phyloP scores from a whole-genome alignment of 1,284 basidiomycete genomes.

The Phaffia rhodozyma region DNA sequence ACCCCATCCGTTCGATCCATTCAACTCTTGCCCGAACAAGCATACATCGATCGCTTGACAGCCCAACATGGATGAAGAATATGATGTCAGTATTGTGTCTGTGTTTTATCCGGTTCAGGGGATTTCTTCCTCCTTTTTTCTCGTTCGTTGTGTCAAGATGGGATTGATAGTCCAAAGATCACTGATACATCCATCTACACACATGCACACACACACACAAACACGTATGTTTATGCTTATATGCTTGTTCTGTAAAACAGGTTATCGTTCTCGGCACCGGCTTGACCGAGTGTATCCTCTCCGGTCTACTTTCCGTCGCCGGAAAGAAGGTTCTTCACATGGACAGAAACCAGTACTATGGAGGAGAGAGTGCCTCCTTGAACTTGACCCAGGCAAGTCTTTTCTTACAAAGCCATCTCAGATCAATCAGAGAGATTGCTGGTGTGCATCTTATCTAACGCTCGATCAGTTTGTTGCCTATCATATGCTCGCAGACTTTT shows the following conservation, averaged over 20 bases:
- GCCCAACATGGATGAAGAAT: conserved; percentile 36
- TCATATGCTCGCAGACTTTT: conserved; percentile 55
- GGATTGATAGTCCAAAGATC: neutral
- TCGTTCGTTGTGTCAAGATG: neutral
- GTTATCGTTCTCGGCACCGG: conserved; percentile 92
- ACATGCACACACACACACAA: no score
- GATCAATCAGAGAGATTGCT: neutral
- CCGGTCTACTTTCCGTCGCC: conserved; percentile 89
- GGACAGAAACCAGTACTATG: conserved; percentile 98
- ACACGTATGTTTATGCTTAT: no score
- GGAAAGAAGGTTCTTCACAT: conserved; percentile 99
- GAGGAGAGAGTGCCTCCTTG: conserved; percentile 91
- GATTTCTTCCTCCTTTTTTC: no score
- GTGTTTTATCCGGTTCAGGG: no score
- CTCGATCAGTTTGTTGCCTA: neutral
- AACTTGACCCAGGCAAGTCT: conserved; percentile 82
- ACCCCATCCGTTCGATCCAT: neutral
- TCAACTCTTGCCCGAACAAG: neutral
- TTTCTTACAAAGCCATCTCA: neutral
- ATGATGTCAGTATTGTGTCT: conserved; percentile 31
- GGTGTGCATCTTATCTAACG: neutral
- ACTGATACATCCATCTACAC: no score
- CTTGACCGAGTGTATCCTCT: conserved; percentile 95
- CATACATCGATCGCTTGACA: neutral
- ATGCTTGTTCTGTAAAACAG: conserved; percentile 35